Evolutionary conservation across 2,329 filamentous ascomycete species (phyloP).

Genomic region (Madurella mycetomatis): DNA sequence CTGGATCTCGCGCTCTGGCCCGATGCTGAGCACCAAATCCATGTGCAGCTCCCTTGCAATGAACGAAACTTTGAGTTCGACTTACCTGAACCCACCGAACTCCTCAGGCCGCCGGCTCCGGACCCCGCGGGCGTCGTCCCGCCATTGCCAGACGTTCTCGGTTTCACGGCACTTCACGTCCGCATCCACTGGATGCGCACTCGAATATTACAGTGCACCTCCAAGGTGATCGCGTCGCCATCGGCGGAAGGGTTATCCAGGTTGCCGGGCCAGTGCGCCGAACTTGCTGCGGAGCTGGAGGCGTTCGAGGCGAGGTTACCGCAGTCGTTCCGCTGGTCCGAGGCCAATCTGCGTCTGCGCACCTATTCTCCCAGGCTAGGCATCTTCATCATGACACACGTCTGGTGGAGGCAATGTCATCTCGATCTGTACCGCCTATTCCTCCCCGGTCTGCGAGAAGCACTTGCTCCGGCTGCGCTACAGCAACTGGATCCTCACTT

Average conservation of each 20-base stretch:
- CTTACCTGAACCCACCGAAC: constrained; percentile 51
- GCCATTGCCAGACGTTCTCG: constrained; percentile 49
- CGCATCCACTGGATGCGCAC: constrained; percentile 53
- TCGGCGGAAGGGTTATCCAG: constrained; percentile 41
- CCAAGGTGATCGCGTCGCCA: constrained; percentile 39
- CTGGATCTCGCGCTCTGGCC: constrained; percentile 44
- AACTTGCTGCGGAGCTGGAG: constrained; percentile 42
- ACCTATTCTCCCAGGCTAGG: constrained; percentile 55
- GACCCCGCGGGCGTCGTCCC: constrained; percentile 40
- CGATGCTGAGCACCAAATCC: constrained; percentile 36
- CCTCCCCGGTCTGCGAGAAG: constrained; percentile 48
- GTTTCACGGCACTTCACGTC: constrained; percentile 53
- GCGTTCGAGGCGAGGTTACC: constrained; percentile 51
- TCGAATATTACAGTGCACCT: constrained; percentile 51
- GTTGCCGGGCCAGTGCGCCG: constrained; percentile 44
- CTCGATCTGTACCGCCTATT: constrained; percentile 54
- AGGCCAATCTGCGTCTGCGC: constrained; percentile 51
- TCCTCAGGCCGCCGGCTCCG: constrained; percentile 41
- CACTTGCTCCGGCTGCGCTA: constrained; percentile 42
- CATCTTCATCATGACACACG: constrained; percentile 56
- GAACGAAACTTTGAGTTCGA: constrained; percentile 54
- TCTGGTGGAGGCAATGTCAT: constrained; percentile 57
- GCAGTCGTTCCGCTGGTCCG: constrained; percentile 54
- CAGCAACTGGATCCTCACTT: constrained; percentile 46
- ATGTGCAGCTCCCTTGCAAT: constrained; percentile 46